Conservation (phyloP, 805 yeast species). For the Saccharomycopsis capsularis region DNA sequence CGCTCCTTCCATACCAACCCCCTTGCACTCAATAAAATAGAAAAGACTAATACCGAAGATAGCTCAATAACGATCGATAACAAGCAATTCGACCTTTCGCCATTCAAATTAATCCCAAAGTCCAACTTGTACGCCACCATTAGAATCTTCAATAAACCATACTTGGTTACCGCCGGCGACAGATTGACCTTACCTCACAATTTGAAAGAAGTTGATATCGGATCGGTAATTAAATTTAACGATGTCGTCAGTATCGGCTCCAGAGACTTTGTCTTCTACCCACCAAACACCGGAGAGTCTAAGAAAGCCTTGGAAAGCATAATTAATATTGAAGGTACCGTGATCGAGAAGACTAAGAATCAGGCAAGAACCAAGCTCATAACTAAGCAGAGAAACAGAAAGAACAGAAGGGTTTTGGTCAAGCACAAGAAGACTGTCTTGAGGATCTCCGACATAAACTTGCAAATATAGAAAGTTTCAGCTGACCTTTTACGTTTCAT, state of each 20-base stretch:
- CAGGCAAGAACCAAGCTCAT: constrained; percentile 66
- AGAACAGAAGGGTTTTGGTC: constrained; percentile 54
- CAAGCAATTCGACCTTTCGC: constrained; percentile 37
- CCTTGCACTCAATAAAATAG: no score
- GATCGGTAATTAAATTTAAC: constrained; percentile 69
- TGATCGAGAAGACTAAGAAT: constrained; percentile 78
- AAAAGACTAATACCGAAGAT: no score
- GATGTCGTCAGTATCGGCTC: constrained; percentile 81
- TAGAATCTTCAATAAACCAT: constrained; percentile 75
- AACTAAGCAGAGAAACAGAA: constrained; percentile 76
- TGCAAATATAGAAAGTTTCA: constrained; percentile 35
- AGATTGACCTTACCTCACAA: constrained; percentile 70
- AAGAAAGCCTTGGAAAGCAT: constrained; percentile 36
- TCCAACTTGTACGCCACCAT: constrained; percentile 74
- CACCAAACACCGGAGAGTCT: constrained; percentile 16
- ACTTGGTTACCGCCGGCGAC: constrained; percentile 89
- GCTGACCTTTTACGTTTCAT: no score
- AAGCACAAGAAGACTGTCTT: constrained; percentile 74
- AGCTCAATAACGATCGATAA: background rate
- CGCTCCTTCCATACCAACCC: background rate
- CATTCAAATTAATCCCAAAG: constrained; percentile 58
- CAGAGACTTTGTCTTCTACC: constrained; percentile 59
- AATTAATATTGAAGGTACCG: constrained; percentile 64
- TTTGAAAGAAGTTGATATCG: constrained; percentile 69
- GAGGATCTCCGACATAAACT: constrained; percentile 63